Evolutionary conservation across 441 rosid species (phyloP).

Genomic region (Biscutella laevigata): DNA sequence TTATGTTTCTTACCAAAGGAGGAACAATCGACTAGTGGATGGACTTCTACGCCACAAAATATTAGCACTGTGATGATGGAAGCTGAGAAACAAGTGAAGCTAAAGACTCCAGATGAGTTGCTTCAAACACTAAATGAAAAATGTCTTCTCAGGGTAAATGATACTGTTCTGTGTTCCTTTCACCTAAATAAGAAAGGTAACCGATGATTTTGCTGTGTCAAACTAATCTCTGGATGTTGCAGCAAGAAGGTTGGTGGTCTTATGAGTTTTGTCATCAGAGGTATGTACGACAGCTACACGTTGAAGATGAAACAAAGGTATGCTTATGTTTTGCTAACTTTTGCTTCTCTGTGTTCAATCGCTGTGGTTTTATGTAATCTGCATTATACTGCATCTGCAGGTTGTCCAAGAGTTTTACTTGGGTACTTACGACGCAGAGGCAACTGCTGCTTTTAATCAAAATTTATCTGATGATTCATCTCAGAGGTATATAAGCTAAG

Average conservation of each 20-base stretch:
- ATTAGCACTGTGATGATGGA: conserved; percentile 70
- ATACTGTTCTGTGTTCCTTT: too few species aligned
- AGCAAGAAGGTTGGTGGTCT: conserved; percentile 99
- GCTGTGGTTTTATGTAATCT: too few species aligned
- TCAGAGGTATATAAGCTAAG: conserved; percentile 48
- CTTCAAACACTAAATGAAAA: conserved; percentile 54
- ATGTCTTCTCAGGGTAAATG: conserved; percentile 67
- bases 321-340: neutral
- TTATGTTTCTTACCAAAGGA: conserved; percentile 78
- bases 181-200: too few species aligned
- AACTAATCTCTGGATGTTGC: conserved; percentile 15
- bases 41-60: conserved; percentile 41
- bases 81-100: conserved; percentile 51
- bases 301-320: conserved; percentile 61
- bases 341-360: too few species aligned
- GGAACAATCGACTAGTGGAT: conserved; percentile 48
- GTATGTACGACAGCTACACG: conserved; percentile 51
- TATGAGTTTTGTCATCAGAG: conserved; percentile 75
- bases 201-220: too few species aligned
- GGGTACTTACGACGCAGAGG: conserved; percentile 70
- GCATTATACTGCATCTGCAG: conserved; percentile 32
- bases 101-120: conserved; percentile 85
- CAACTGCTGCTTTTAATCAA: conserved; percentile 69
- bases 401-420: conserved; percentile 68
- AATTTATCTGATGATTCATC: conserved; percentile 69